Conservation (phyloP, 2,329 filamentous ascomycete species). For the Colletotrichum musae region DNA sequence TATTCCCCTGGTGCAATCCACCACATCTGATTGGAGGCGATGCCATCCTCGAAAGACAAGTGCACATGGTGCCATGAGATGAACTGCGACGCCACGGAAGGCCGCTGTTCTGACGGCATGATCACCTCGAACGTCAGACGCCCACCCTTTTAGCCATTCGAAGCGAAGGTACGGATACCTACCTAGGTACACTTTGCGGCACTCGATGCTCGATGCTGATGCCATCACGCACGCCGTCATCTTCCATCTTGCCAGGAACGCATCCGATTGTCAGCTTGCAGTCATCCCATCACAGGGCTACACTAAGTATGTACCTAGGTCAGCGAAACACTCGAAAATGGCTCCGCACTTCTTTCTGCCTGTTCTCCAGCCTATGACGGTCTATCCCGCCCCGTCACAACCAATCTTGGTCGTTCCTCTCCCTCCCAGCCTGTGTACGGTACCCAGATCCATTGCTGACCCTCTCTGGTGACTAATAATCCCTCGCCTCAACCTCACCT, state of each 20-base stretch:
- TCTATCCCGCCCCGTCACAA: constrained; percentile 12
- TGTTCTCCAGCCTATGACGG: not conserved
- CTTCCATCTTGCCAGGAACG: too few species aligned
- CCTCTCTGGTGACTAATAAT: not conserved
- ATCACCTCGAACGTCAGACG: not conserved
- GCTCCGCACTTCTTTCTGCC: not conserved
- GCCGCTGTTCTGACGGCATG: not conserved
- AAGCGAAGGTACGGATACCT: not conserved
- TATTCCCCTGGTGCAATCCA: not conserved
- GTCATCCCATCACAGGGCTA: not conserved
- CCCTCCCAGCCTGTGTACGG: constrained; percentile 7
- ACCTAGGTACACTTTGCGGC: too few species aligned
- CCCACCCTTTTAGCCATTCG: not conserved
- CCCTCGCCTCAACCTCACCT: not conserved
- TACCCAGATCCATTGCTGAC: not conserved
- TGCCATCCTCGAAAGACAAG: not conserved
- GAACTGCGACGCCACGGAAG: not conserved
- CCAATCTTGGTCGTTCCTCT: constrained; percentile 1
- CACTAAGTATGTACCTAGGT: not conserved
- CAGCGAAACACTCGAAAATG: not conserved
- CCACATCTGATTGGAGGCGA: not conserved
- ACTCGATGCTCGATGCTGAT: not conserved
- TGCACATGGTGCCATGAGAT: not conserved
- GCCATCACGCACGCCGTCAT: too few species aligned
- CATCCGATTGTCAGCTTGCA: too few species aligned